Base-by-base conservation (phyloP, 371 early-diverging fungal species). In the Mucor circinelloides region DNA sequence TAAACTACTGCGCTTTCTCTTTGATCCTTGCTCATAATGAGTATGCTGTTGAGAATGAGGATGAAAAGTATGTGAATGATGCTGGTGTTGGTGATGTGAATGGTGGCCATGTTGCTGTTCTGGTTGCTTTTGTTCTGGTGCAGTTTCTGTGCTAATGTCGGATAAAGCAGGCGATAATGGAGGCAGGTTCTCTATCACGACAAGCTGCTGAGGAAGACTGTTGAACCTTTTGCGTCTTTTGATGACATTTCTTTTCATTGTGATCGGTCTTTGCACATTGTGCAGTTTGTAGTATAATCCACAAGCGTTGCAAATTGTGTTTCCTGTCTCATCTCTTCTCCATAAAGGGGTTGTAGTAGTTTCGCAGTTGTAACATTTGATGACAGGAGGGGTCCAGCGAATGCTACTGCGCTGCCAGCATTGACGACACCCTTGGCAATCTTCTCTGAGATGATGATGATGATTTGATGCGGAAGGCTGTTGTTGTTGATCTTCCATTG, bases 261-360 rank as follows among this genome's bases (percentile, higher is more conserved):
- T 89, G 5, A 90, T 82, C 32, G 87, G 97, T 61, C 88, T 87
- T 66, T 89, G 86, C 36, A 85, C 77, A 63, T 87, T 82, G 75
- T 96, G 95, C 15, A 93, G 84, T 66, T 92, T 92, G 71, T 85
- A 90, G 71, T 93, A 95, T 13, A 95, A 82, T 27, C 95, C 94
- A 73, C 95, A 95, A 0, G 93, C 94, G 71, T 95, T 95, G 72
- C 95, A 95, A 36, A 94, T 85, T 25, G 86, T 85, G 58, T 91
- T 88, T 46, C 93, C 93, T 13, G 85, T 77, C 42, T 87, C 87
- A 62, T 92, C 90, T 63, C 95, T 83, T 36, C 99, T 79, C 94
- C 99, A 98, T 34, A 95, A 81, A 0, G 97, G 97, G 1, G 96
- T 96, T 4, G 87, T 88, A 4, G 87, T 90, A 9, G 94, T 92